These are phyloP conservation scores for Huntiella bhutanensis DNA, from an alignment of 2,329 filamentous ascomycete genomes.

Conservation along the genomic window DNA sequence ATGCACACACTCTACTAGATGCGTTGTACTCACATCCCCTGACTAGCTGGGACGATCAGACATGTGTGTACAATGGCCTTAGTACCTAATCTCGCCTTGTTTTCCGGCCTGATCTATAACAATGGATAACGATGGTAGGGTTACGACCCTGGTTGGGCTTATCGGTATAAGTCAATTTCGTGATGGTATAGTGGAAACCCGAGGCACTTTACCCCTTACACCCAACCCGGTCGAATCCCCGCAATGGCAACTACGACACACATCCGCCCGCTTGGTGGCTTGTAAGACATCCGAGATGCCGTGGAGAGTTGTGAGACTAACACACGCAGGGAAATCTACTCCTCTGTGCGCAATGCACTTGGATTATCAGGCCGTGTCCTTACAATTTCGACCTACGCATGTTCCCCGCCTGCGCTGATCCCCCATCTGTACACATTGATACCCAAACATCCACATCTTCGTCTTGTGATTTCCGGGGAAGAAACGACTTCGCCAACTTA, in stretches of 20 bases:
- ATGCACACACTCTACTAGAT: no score
- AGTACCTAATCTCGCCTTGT: no score
- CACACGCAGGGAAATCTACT: slow-evolving; percentile 24
- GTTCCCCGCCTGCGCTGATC: slow-evolving; percentile 11
- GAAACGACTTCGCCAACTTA: slow-evolving; percentile 21
- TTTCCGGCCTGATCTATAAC: no score
- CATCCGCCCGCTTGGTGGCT: slow-evolving; percentile 5
- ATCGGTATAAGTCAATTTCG: no score
- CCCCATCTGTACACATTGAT: slow-evolving; percentile 16
- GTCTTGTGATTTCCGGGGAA: slow-evolving; percentile 25
- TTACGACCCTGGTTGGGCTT: no score
- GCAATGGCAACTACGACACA: background rate
- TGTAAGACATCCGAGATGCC: background rate
- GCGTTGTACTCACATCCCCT: no score
- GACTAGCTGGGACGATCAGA: no score
- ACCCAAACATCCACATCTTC: background rate
- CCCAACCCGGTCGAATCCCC: no score
- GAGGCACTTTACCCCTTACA: no score
- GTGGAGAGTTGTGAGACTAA: background rate
- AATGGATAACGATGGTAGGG: no score
- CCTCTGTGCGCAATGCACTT: slow-evolving; percentile 26
- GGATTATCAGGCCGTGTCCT: slow-evolving; percentile 29
- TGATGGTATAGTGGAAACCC: no score
- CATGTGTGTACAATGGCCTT: no score
- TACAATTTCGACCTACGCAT: slow-evolving; percentile 25